phyloP scores from a whole-genome alignment of 305 asterid species.

The Fraxinus angustifolia region DNA sequence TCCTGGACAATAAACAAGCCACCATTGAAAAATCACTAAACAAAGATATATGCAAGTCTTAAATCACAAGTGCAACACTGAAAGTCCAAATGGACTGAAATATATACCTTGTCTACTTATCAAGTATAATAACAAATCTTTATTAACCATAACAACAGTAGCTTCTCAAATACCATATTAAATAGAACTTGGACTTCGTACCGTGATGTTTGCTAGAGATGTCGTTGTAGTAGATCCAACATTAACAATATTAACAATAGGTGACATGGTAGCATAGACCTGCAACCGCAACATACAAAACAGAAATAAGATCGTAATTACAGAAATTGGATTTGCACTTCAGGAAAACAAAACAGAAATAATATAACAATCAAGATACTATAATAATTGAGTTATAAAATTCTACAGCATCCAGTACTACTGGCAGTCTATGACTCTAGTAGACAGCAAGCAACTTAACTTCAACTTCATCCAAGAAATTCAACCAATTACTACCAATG shows the following conservation, averaged over 20 bases:
- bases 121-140: not conserved
- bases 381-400: not conserved
- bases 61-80: not conserved
- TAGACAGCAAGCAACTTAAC: not conserved
- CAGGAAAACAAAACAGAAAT: not conserved
- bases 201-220: constrained; percentile 71
- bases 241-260: constrained; percentile 57
- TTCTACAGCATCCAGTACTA: not conserved
- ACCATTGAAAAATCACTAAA: not conserved
- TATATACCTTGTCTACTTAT: not conserved
- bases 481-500: not conserved
- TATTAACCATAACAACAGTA: not conserved
- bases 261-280: constrained; percentile 92
- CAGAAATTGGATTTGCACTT: not conserved
- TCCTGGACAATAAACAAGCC: constrained; percentile 45
- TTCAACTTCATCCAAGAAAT: not conserved
- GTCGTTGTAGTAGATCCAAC: constrained; percentile 61
- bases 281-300: constrained; percentile 32
- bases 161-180: constrained; percentile 17
- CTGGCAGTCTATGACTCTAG: not conserved
- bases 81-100: not conserved
- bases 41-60: not conserved
- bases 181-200: constrained; percentile 34
- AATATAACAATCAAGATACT: not conserved
- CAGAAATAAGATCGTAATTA: not conserved